Evolutionary conservation across 2,329 filamentous ascomycete genomes (phyloP), one percentile per base, ranked within the genome.

Genomic region (Diaporthe destruens): DNA sequence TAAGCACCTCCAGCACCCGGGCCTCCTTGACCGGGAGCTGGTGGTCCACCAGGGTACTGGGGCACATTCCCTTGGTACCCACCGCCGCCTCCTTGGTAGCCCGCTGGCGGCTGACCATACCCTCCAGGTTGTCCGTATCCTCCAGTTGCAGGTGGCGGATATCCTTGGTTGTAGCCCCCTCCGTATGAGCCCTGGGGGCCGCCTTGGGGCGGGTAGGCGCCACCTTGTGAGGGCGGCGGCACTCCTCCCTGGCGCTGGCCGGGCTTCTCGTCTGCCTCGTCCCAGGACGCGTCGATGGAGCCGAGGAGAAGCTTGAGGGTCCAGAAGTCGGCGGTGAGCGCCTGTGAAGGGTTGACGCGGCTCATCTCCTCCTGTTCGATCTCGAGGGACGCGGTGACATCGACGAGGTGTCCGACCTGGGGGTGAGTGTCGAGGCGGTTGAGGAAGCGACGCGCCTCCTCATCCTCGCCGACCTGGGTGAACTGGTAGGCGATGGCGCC

Each of bases 381-480:
- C 56, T 59, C 56, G 36, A 59, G 56, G 3, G 56, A 59, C 14
- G 56, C 56, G 16, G 56, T 59, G 14, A 59, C 56, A 5, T 59
- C 56, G 8, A 59, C 56, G 8, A 59, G 56, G 56, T 16, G 25
- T 44, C 56, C 56, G 9, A 59, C 56, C 56, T 59, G 56, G 6
- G 56, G 56, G 23, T 59, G 56, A 11, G 56, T 44, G 14, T 59
- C 56, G 16, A 59, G 56, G 16, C 56, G 56, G 56, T 59, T 59
- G 23, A 59, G 56, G 56, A 59, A 59, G n/a, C 56, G 56, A 4
- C 56, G 56, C n/a, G 56, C 56, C 56, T 59, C 56, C 16, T 59
- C 56, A n/a, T 59, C 56, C 36, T 59, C 56, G 14, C 56, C 56
- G n/a, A 59, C 56, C 56, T 59, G 56, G 7, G 56, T 59, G 36